phyloP scores from a whole-genome alignment of 2,329 filamentous ascomycete genomes.

The Botrytis hyacinthi region DNA sequence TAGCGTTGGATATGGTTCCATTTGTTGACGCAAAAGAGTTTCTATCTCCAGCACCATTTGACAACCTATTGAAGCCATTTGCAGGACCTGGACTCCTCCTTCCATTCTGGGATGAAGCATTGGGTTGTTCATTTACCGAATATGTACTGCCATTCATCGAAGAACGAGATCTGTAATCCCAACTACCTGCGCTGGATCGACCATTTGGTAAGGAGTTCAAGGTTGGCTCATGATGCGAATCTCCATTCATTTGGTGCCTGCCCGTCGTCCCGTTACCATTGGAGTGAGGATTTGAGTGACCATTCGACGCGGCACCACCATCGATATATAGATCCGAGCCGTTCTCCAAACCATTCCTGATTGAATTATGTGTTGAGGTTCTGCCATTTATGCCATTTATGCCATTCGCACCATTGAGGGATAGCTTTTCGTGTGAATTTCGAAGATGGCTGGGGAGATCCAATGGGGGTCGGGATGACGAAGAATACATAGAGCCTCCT shows the following conservation, averaged over 20 bases:
- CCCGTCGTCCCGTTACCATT: slow-evolving; percentile 22
- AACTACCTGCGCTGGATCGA: slow-evolving; percentile 46
- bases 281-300: background rate
- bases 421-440: slow-evolving; percentile 37
- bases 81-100: slow-evolving; percentile 34
- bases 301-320: background rate
- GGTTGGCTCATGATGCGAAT: slow-evolving; percentile 45
- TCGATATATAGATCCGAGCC: slow-evolving; percentile 38
- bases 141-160: slow-evolving; percentile 36
- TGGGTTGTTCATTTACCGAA: slow-evolving; percentile 35
- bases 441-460: slow-evolving; percentile 42
- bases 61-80: slow-evolving; percentile 31
- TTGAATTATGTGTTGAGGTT: slow-evolving; percentile 33
- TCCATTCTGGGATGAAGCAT: slow-evolving; percentile 34
- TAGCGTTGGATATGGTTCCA: slow-evolving; percentile 28
- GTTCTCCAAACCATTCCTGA: slow-evolving; percentile 40
- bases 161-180: slow-evolving; percentile 36
- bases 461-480: slow-evolving; percentile 31
- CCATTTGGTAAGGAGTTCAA: slow-evolving; percentile 60
- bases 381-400: slow-evolving; percentile 28
- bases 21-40: slow-evolving; percentile 35
- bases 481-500: slow-evolving; percentile 35
- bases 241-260: slow-evolving; percentile 34
- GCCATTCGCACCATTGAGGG: slow-evolving; percentile 16
- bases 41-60: slow-evolving; percentile 32